Conservation (phyloP, 345 rosid genomes). For the Rhodomyrtus tomentosa region DNA sequence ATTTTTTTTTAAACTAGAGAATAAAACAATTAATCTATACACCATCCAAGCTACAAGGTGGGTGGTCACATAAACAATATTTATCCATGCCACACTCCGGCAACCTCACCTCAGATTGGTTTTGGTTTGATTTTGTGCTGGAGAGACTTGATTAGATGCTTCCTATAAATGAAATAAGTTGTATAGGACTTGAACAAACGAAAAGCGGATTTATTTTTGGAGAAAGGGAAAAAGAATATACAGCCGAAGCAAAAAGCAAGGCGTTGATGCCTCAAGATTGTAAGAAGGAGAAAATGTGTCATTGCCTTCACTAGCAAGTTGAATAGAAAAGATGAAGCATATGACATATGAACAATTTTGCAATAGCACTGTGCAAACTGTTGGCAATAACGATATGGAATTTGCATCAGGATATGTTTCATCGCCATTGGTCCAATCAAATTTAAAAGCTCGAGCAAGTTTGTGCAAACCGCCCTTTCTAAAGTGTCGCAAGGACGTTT, state of each 20-base stretch:
- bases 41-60: background rate
- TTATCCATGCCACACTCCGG: background rate
- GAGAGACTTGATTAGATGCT: background rate
- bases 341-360: background rate
- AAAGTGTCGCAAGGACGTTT: background rate
- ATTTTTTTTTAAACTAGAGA: background rate
- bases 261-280: background rate
- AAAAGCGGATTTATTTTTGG: background rate
- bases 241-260: background rate
- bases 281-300: background rate
- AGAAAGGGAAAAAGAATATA: background rate
- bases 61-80: background rate
- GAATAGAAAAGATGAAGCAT: background rate
- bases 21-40: background rate
- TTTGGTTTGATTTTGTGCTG: background rate
- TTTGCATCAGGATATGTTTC: background rate
- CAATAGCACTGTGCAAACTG: rapidly evolving
- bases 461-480: background rate
- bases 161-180: background rate
- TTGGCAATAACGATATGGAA: background rate
- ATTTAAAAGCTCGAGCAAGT: background rate
- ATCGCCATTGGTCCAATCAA: background rate
- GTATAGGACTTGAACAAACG: background rate
- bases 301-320: background rate
- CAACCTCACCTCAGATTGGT: background rate